Base-by-base conservation (phyloP, 169 alveolate genomes). In the Neospora caninum region DNA sequence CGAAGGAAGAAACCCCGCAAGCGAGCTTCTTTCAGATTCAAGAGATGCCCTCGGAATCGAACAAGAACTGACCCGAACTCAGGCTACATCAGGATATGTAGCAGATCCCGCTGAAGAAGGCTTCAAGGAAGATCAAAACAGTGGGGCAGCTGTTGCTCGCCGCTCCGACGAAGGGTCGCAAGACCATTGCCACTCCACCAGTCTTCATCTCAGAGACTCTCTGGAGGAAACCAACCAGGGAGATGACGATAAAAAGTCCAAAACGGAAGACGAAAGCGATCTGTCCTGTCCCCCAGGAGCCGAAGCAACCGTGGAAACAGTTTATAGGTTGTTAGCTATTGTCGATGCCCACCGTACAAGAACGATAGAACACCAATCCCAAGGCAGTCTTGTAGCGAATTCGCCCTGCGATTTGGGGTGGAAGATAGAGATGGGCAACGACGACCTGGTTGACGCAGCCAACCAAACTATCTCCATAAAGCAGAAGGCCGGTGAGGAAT, bases 241-340 rank as follows among this genome's bases (percentile, higher is more conserved):
- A 64, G 4, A 27, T 27, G 20, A 64, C 73, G 34, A 22, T 1
- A 9, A 16, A 64, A 7, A 64, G 73, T 16, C 25, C 16, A 16
- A 64, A 64, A 27, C 20, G 31, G 31, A 64, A 1, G 73, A 64
- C 73, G 73, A 64, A 27, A 64, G 7, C 4, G 31, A 22, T 64
- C 16, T 22, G 1, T 22, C 73, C 73, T 16, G n/a, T 64, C 20
- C 89, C 54, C 36, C 64, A 67, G 27, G 20, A 42, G 69, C 89
- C 20, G 89, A 82, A 29, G 89, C 89, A 0, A 82, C 89, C 7
- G 18, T 82, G 64, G 89, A 82, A 82, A 82, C 53, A 9, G 89
- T 82, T 20, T 82, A 82, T 31, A 42, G 38, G n/a, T 41, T 82
- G 67, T 49, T 82, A 7, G 89, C 89, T 29, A 29, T 22, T 41